A percentile compares a stretch with the other conserved stretches of the same genome.
phyloP scores from a whole-genome alignment of 768 basidiomycete genomes.

The Dacryopinax primogenitus region DNA sequence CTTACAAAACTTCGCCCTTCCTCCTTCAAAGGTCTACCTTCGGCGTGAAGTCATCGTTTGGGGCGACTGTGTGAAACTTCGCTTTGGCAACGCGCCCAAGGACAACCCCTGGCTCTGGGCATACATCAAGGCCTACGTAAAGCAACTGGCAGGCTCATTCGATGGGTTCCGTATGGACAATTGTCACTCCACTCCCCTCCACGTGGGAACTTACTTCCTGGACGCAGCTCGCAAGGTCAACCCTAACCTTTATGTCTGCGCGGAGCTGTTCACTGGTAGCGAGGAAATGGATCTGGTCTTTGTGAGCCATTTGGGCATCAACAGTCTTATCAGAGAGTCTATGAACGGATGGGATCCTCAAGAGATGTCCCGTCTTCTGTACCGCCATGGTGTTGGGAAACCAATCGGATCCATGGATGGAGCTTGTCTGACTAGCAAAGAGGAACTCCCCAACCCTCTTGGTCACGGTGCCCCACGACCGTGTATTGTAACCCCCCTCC shows the following conservation, averaged over 20 bases:
- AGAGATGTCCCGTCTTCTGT: constrained; percentile 77
- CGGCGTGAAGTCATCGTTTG: constrained; percentile 94
- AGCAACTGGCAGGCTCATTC: constrained; percentile 64
- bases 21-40: constrained; percentile 86
- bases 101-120: constrained; percentile 92
- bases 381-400: constrained; percentile 82
- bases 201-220: constrained; percentile 90
- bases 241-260: constrained; percentile 90
- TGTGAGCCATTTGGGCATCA: constrained; percentile 83
- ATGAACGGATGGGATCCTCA: constrained; percentile 83
- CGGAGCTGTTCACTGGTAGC: constrained; percentile 91
- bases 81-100: constrained; percentile 67
- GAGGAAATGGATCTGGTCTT: constrained; percentile 89
- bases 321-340: constrained; percentile 88
- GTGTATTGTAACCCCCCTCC: constrained; percentile 63
- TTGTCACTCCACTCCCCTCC: constrained; percentile 91
- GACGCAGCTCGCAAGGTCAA: constrained; percentile 80
- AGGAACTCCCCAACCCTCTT: constrained; percentile 68
- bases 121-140: constrained; percentile 78
- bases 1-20: constrained; percentile 81
- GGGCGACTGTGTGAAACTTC: constrained; percentile 96
- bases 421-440: constrained; percentile 63
- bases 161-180: constrained; percentile 98
- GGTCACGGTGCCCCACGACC: constrained; percentile 66
- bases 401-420: constrained; percentile 94